Conservation (phyloP, 2,329 filamentous ascomycete genomes). For the Xenosphaeropsis pyriputrescens region DNA sequence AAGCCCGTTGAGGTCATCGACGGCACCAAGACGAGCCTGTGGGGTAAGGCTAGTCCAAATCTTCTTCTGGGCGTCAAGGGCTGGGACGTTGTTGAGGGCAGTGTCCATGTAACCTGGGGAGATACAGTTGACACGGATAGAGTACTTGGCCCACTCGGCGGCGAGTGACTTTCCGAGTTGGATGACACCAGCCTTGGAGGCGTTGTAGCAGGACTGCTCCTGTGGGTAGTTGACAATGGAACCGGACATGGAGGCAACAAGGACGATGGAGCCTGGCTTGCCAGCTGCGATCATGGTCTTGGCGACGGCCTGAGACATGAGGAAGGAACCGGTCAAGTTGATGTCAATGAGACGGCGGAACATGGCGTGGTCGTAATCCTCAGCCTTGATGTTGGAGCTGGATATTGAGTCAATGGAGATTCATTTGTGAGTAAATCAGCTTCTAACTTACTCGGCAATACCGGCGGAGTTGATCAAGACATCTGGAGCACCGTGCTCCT, state of each 20-base stretch:
- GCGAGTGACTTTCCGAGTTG: constrained; percentile 69
- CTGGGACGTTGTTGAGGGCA: constrained; percentile 62
- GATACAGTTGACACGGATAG: constrained; percentile 73
- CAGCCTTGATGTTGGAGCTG: constrained; percentile 67
- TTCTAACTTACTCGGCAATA: constrained; percentile 48
- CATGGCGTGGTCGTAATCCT: constrained; percentile 61
- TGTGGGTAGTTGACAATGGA: constrained; percentile 78
- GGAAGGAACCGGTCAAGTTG: constrained; percentile 68
- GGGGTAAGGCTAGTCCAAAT: constrained; percentile 65
- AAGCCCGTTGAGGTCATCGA: constrained; percentile 65
- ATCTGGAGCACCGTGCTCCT: constrained; percentile 54
- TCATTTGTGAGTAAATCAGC: constrained; percentile 1
- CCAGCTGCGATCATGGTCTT: constrained; percentile 58
- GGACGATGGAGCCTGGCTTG: constrained; percentile 59
- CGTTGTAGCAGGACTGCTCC: constrained; percentile 73
- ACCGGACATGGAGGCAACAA: constrained; percentile 71
- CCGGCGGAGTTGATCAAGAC: constrained; percentile 70
- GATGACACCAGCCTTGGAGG: constrained; percentile 67
- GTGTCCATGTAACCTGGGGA: constrained; percentile 82
- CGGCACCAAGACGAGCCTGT: constrained; percentile 55
- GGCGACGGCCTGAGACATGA: constrained; percentile 60
- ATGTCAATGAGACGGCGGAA: constrained; percentile 71
- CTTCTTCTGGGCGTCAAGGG: constrained; percentile 68
- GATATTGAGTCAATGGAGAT: not conserved
- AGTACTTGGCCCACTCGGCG: constrained; percentile 71